phyloP scores from a whole-genome alignment of 257 asterid species.

The Cruciata laevipes region DNA sequence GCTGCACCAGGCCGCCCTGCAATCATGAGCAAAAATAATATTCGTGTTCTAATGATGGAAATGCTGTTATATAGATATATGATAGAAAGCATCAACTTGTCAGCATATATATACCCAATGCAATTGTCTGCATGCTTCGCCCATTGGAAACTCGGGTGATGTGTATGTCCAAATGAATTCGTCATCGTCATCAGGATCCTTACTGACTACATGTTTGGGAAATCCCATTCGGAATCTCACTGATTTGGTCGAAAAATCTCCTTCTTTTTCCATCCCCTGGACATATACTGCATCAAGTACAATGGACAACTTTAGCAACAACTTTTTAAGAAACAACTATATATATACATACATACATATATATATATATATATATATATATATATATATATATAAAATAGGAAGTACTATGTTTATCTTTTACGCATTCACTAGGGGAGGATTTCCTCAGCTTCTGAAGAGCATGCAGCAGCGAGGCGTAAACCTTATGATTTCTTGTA shows the following conservation, averaged over 20 bases:
- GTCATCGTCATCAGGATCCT: conserved; percentile 47
- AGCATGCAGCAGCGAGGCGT: conserved; percentile 49
- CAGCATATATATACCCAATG: too few relatives aligned
- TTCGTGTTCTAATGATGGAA: too few relatives aligned
- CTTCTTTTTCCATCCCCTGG: conserved; percentile 18
- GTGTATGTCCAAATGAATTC: conserved; percentile 63
- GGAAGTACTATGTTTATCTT: conserved; percentile 51
- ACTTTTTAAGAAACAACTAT: not conserved
- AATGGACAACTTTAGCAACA: not conserved
- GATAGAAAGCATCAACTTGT: too few relatives aligned
- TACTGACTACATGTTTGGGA: conserved; percentile 33
- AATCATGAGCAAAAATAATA: not conserved
- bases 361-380: too few relatives aligned
- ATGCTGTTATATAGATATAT: too few relatives aligned
- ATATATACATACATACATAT: too few relatives aligned
- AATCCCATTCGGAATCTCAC: conserved; percentile 67
- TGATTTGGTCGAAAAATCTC: conserved; percentile 50
- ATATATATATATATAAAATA: too few relatives aligned
- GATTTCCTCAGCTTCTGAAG: conserved; percentile 37
- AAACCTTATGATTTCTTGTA: conserved; percentile 46
- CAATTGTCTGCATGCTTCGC: conserved; percentile 38
- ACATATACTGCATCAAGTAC: too few relatives aligned
- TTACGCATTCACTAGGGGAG: conserved; percentile 44
- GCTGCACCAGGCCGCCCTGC: conserved; percentile 70
- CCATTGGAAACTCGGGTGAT: conserved; percentile 60